Percentiles rank a stretch among this genome's conserved stretches.
Evolutionary conservation across 495 filamentous ascomycete species (phyloP).

Genomic region (Penicillium atrosanguineum): DNA sequence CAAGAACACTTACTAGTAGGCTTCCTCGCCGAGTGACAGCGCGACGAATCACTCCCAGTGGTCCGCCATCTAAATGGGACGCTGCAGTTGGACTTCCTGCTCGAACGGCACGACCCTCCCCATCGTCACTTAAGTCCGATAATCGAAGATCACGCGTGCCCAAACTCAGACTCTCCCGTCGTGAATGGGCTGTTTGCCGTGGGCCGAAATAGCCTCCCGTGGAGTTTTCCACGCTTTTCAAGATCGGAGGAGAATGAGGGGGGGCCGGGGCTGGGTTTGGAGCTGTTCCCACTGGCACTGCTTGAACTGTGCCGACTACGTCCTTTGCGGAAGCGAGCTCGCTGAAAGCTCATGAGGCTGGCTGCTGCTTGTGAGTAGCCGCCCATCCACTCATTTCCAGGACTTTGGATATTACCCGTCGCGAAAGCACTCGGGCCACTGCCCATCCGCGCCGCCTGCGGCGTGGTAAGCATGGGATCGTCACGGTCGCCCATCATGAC

Average conservation of each 20-base stretch:
- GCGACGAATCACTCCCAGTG: constrained; percentile 52
- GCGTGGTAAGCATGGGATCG: constrained; percentile 67
- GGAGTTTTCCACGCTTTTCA: constrained; percentile 59
- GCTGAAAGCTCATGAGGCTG: constrained; percentile 74
- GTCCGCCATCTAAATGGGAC: constrained; percentile 42
- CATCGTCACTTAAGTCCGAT: constrained; percentile 83
- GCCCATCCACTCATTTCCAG: constrained; percentile 57
- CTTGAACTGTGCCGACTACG: constrained; percentile 65
- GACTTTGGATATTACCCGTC: constrained; percentile 42
- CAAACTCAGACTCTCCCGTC: constrained; percentile 81
- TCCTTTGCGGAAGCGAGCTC: constrained; percentile 55
- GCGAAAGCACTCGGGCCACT: constrained; percentile 48
- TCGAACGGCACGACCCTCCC: constrained; percentile 46
- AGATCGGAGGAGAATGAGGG: constrained; percentile 60
- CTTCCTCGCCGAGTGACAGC: constrained; percentile 85
- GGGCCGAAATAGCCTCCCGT: constrained; percentile 45
- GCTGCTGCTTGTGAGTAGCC: constrained; percentile 64
- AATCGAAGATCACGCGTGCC: constrained; percentile 84
- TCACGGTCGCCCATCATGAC: constrained; percentile 78
- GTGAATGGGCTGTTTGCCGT: constrained; percentile 50
- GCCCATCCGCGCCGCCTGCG: constrained; percentile 39
- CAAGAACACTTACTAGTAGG: constrained; percentile 66
- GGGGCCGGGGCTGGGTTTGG: constrained; percentile 58
- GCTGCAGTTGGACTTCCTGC: constrained; percentile 43
- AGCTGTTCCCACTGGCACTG: constrained; percentile 68